These are phyloP conservation scores for Penicillium concentricum DNA, from an alignment of 2,329 filamentous ascomycete species.

Conservation along the genomic window DNA sequence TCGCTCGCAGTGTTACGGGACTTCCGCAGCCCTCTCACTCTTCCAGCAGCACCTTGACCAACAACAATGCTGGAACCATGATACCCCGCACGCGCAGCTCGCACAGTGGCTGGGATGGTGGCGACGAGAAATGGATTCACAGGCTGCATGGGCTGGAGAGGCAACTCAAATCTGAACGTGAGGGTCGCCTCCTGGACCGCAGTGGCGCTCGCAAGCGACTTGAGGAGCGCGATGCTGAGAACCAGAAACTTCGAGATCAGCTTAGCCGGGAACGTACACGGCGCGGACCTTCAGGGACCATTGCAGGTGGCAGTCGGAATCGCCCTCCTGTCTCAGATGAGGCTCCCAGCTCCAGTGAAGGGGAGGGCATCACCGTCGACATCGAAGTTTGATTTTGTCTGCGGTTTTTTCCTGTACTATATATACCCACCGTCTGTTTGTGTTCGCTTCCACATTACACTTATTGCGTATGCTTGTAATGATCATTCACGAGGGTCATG, in stretches of 20 bases:
- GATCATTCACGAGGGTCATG: slow-evolving; percentile 20
- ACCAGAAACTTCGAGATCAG: slow-evolving; percentile 65
- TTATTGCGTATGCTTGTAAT: slow-evolving; percentile 14
- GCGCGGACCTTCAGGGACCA: slow-evolving; percentile 29
- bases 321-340: slow-evolving; percentile 27
- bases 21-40: slow-evolving; percentile 37
- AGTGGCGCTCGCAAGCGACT: slow-evolving; percentile 77
- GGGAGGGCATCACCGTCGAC: slow-evolving; percentile 38
- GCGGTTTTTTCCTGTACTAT: slow-evolving; percentile 8
- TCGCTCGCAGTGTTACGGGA: slow-evolving; percentile 32
- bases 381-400: slow-evolving; percentile 34
- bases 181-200: slow-evolving; percentile 80
- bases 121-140: slow-evolving; percentile 76
- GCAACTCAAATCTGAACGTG: slow-evolving; percentile 84
- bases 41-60: slow-evolving; percentile 33
- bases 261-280: slow-evolving; percentile 58
- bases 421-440: slow-evolving; percentile 13
- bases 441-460: slow-evolving; percentile 5
- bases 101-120: slow-evolving; percentile 39
- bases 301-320: slow-evolving; percentile 20
- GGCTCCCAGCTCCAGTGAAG: slow-evolving; percentile 38
- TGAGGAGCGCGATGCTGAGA: slow-evolving; percentile 72
- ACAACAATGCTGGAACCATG: slow-evolving; percentile 30
- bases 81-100: slow-evolving; percentile 25
- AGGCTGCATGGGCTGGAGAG: slow-evolving; percentile 83